Conservation (phyloP, 306 rosid genomes). For the Prinsepia uniflora region DNA sequence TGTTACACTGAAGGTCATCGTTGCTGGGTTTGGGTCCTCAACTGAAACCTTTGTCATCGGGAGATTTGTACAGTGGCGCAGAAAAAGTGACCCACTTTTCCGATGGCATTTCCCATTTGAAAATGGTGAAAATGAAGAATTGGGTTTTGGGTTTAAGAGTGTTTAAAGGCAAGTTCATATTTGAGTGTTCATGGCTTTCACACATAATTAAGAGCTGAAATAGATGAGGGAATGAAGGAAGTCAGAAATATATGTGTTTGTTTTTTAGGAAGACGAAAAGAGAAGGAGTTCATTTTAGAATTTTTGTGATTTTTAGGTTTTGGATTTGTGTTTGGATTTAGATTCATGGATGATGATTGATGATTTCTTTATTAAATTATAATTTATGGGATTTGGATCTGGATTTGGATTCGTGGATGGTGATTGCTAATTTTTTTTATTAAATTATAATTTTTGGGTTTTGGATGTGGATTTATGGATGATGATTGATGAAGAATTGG, state of each 20-base stretch:
- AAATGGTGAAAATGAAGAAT: background rate
- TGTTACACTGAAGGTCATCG: no score
- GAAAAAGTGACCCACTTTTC: slow-evolving; percentile 38
- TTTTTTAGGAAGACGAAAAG: slow-evolving; percentile 6
- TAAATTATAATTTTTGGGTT: no score
- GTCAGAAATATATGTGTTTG: background rate
- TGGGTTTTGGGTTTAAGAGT: background rate
- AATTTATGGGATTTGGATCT: no score
- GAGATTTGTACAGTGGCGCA: slow-evolving; percentile 52
- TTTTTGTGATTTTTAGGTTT: background rate
- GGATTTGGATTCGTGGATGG: no score
- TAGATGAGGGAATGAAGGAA: slow-evolving; percentile 17
- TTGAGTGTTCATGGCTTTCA: slow-evolving; percentile 20
- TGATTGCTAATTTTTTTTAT: no score
- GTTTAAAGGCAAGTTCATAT: background rate
- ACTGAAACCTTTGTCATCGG: slow-evolving; percentile 24
- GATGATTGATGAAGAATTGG: no score
- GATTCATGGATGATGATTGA: no score
- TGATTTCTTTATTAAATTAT: no score
- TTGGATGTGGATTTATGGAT: no score
- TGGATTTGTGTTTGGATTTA: no score
- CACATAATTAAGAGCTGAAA: background rate
- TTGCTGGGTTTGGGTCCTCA: no score
- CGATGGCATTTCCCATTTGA: slow-evolving; percentile 65
- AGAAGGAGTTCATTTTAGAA: slow-evolving; percentile 42